Evolutionary conservation across 1,284 basidiomycete species (phyloP), one percentile per base, ranked within the genome.

Genomic region (Ceratobasidium sp.): DNA sequence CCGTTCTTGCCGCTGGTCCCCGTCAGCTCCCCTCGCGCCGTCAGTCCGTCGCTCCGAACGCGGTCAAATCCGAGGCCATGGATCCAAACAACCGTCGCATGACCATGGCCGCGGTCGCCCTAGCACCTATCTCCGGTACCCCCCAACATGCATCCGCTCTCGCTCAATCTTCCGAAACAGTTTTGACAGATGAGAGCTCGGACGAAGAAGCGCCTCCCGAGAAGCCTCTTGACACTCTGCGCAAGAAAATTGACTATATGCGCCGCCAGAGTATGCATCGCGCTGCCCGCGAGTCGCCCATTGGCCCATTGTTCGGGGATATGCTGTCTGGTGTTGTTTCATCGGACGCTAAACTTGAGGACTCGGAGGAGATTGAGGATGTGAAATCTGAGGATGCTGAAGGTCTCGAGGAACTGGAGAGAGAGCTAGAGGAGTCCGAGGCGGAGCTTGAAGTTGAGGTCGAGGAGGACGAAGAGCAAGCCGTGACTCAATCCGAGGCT

Each of bases 171-270:
- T 51, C 61, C 9, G 61, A 76, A 12, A 51, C 44, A 15, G 61
- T 46, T 26, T 33, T 76, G 23, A 33, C 44, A 13, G 61, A 64
- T 20, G 73, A 76, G 20, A 66, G 63, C 44, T 76, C 73, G 2
- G 73, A 76, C 49, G 73, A 76, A 28, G 70, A 72, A 46, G 73
- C 61, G 5, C 58, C 49, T 53, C 20, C 46, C 15, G 73, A 76
- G 49, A 53, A 49, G 1, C 40, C 63, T 5, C 26, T 76, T 2
- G 63, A 67, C 23, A 76, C 73, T 23, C 49, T 76, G 15, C 73
- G 73, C 46, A 76, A 76, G 40, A 76, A 76, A 51, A 63, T 76
- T 42, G 73, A 76, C 51, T 49, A 76, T 76, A 76, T 76, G 73
- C 73, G 73, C 26, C 73, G 73, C 44, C 73, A 76, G 40, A 76